phyloP scores from a whole-genome alignment of 2,329 filamentous ascomycete species.

The Monilinia polystroma region DNA sequence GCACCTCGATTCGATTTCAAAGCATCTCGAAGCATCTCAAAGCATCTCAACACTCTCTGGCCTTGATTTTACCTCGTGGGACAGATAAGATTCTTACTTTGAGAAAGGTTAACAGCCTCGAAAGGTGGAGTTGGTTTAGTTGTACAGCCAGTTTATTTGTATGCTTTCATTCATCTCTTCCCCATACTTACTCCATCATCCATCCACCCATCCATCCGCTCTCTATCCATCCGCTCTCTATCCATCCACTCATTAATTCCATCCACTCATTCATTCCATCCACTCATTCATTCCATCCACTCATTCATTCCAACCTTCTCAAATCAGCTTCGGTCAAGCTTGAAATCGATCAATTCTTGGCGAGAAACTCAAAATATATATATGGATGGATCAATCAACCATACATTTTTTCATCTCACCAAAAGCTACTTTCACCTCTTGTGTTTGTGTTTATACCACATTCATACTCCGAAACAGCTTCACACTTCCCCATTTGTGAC shows the following conservation, averaged over 20 bases:
- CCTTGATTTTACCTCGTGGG: too few species aligned
- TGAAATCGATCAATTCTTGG: constrained; percentile 2
- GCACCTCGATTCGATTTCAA: too few species aligned
- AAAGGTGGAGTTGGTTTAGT: not conserved
- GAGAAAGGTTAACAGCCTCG: constrained; percentile 13
- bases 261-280: too few species aligned
- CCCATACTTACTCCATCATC: not conserved
- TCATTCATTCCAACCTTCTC: not conserved
- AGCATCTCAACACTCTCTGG: too few species aligned
- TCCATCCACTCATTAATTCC: not conserved
- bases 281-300: not conserved
- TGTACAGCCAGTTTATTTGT: not conserved
- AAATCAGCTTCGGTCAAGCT: not conserved
- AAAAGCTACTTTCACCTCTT: constrained; percentile 11
- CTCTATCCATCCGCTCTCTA: too few species aligned
- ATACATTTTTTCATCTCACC: not conserved
- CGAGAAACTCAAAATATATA: not conserved
- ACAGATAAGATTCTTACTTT: not conserved
- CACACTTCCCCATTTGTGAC: constrained; percentile 31
- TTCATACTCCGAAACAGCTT: constrained; percentile 13
- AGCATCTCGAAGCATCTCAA: too few species aligned
- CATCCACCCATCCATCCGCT: not conserved
- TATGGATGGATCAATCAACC: constrained; percentile 8
- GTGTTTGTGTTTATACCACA: constrained; percentile 8
- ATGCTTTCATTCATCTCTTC: constrained; percentile 2